Evolutionary conservation across 2,329 filamentous ascomycete genomes (phyloP), one percentile per base, ranked within the genome.

Genomic region (Chaetomium sp.): DNA sequence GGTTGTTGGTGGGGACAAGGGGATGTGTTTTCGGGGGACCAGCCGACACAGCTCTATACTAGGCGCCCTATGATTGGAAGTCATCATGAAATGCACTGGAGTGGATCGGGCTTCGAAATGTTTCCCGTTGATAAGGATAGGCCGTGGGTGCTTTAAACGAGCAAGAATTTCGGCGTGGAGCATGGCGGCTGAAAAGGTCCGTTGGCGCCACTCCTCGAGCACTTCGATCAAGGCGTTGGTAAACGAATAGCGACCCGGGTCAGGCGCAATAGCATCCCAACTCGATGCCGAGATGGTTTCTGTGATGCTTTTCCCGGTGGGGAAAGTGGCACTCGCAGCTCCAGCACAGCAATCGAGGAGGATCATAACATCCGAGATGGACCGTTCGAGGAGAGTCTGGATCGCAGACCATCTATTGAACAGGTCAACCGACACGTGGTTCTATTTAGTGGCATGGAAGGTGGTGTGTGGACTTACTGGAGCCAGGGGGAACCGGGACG

Each of bases 81-180:
- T 83, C 79, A 82, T 82, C 78, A 83, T 83, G 62, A 82, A 82
- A 61, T 84, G 80, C 4, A 83, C 79, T 0, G 80, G 80, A 0
- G 80, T 83, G 2, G 79, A 80, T 41, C 80, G 75, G 38, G 78
- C 77, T 62, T 83, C 80, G 47, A 81, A 80, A 14, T 77, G 74
- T 66, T 77, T 79, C 52, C 80, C 80, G 59, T 83, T 81, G 61
- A 79, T 76, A 55, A 77, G 74, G 60, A 81, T 77, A 19, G 79
- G 80, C 6, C 80, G 71, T 5, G 80, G 80, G 58, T 83, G 80
- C 62, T 83, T 84, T 1, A 84, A 65, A 2, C 80, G 77, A n/a
- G 80, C 80, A 12, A 84, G 71, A 7, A 83, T 72, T 61, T 84
- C 80, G 19, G 80, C 80, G 61, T 84, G 80, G 5, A 84, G 70